phyloP scores from a whole-genome alignment of 164 flowering plant genomes.

The Malania oleifera region DNA sequence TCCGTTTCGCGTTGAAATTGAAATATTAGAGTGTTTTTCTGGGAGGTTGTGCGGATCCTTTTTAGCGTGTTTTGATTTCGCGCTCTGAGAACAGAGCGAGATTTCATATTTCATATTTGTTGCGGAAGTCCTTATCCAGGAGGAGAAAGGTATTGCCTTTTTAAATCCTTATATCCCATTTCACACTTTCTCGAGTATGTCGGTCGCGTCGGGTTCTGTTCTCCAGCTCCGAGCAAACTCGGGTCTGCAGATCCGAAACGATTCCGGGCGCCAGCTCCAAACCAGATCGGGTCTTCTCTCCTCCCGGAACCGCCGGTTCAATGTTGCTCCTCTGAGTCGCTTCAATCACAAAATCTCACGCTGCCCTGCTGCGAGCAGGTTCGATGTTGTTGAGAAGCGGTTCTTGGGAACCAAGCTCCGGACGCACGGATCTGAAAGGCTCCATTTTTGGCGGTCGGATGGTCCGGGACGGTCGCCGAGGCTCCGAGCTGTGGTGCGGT shows the following conservation, averaged over 20 bases:
- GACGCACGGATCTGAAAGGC: constrained; percentile 31
- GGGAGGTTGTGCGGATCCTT: background rate
- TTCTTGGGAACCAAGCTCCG: constrained; percentile 46
- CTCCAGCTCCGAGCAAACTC: constrained; percentile 11
- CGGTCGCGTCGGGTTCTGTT: constrained; percentile 30
- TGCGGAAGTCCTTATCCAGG: background rate
- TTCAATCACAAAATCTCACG: constrained; percentile 14
- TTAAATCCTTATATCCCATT: background rate
- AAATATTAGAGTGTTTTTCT: background rate
- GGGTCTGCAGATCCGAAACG: constrained; percentile 25
- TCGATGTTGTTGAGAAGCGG: constrained; percentile 26
- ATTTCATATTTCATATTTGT: background rate
- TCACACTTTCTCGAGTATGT: constrained; percentile 20
- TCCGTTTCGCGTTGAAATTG: no score
- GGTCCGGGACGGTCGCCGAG: constrained; percentile 67
- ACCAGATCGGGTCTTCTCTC: constrained; percentile 16
- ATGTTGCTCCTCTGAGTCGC: constrained; percentile 20
- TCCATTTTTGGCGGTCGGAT: constrained; percentile 61
- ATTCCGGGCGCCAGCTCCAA: constrained; percentile 23
- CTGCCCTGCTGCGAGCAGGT: constrained; percentile 17
- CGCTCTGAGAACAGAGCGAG: background rate
- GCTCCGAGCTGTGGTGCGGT: constrained; percentile 45
- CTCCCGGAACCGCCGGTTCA: constrained; percentile 21
- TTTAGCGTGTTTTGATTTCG: background rate
- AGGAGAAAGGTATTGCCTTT: background rate